A percentile compares a stretch with the other conserved stretches of the same genome.
Evolutionary conservation across 2,329 filamentous ascomycete genomes (phyloP).

Genomic region (Hymenoscyphus fructigenus): DNA sequence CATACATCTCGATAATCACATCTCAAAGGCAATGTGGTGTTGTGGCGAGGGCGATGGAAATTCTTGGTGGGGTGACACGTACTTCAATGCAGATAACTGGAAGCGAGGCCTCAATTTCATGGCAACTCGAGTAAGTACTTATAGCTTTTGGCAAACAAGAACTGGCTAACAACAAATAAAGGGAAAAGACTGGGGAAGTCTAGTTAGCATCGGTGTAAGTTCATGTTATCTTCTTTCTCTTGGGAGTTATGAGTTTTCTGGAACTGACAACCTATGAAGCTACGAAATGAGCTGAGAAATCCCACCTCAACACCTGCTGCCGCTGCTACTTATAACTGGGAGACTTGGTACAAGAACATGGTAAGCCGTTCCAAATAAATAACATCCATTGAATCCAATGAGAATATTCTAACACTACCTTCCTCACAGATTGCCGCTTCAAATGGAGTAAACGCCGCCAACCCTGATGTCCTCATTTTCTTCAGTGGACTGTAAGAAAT

Average conservation of each 20-base stretch:
- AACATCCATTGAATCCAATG: slow-evolving; percentile 30
- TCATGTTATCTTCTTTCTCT: not conserved
- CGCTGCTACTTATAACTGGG: slow-evolving; percentile 42
- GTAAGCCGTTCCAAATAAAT: slow-evolving; percentile 28
- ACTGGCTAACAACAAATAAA: not conserved
- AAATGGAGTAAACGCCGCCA: slow-evolving; percentile 4
- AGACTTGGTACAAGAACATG: slow-evolving; percentile 44
- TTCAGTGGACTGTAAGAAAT: slow-evolving; percentile 40
- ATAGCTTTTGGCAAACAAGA: slow-evolving; percentile 18
- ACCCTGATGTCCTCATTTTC: slow-evolving; percentile 43
- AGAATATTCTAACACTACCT: not conserved
- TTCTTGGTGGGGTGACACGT: slow-evolving; percentile 56
- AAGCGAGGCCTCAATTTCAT: slow-evolving; percentile 57
- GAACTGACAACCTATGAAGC: not conserved
- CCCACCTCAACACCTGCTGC: slow-evolving; percentile 21
- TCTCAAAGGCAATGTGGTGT: slow-evolving; percentile 58
- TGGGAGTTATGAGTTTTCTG: not conserved
- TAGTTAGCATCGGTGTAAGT: slow-evolving; percentile 4
- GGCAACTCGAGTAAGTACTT: slow-evolving; percentile 50
- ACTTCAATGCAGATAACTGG: slow-evolving; percentile 59
- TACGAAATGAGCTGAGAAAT: not conserved
- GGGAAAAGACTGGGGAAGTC: slow-evolving; percentile 6
- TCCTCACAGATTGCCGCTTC: not conserved
- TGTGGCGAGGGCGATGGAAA: slow-evolving; percentile 54
- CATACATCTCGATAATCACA: slow-evolving; percentile 59